These are phyloP conservation scores for Hyparrhenia diplandra DNA, from an alignment of 176 grass and related monocot species.

Conservation along the genomic window DNA sequence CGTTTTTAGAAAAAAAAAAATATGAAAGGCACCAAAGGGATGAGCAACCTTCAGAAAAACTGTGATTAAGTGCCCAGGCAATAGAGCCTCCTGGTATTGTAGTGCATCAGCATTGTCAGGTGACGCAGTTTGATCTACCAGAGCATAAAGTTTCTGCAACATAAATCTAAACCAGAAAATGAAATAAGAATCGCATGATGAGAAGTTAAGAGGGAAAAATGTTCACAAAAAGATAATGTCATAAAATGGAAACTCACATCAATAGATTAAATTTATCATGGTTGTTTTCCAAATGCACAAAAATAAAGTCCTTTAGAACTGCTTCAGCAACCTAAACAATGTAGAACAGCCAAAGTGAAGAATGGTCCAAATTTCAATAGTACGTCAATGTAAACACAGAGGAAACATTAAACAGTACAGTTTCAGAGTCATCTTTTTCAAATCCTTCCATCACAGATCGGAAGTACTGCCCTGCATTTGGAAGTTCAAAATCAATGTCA, in stretches of 20 bases:
- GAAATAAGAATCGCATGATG: constrained; percentile 25
- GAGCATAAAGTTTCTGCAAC: constrained; percentile 96
- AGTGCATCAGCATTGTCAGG: constrained; percentile 90
- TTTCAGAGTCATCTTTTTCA: constrained; percentile 65
- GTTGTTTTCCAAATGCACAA: constrained; percentile 70
- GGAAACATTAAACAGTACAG: constrained; percentile 45
- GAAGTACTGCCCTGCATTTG: constrained; percentile 80
- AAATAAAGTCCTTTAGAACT: constrained; percentile 79
- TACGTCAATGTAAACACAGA: constrained; percentile 35
- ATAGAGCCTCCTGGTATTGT: constrained; percentile 89
- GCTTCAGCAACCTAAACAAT: constrained; percentile 87
- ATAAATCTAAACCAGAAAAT: constrained; percentile 71
- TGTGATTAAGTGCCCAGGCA: constrained; percentile 87
- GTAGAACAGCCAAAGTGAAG: constrained; percentile 22
- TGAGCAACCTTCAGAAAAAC: constrained; percentile 79
- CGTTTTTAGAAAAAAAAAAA: background rate
- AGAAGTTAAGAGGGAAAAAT: background rate
- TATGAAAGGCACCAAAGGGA: background rate
- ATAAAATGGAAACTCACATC: constrained; percentile 58
- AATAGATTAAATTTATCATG: constrained; percentile 87
- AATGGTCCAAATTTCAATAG: constrained; percentile 26
- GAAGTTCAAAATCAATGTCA: constrained; percentile 22
- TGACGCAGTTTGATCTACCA: constrained; percentile 85
- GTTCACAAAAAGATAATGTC: constrained; percentile 24
- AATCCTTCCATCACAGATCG: constrained; percentile 84